Conservation (phyloP, 106 monocot genomes). For the Agapanthus africanus region DNA sequence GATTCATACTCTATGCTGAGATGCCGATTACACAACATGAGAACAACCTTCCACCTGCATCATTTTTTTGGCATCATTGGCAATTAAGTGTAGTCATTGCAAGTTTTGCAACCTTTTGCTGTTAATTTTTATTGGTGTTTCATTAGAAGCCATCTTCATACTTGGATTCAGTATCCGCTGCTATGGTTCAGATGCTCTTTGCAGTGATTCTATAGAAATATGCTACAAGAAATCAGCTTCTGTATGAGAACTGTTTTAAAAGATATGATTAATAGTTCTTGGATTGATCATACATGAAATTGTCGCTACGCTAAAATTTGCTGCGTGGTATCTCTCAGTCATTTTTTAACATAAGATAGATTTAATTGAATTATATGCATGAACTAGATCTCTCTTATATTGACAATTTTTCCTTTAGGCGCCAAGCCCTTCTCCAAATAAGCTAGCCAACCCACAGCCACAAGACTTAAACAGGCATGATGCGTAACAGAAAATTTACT, state of each 20-base stretch:
- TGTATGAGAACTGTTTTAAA: background rate
- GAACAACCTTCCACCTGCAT: background rate
- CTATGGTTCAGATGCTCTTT: background rate
- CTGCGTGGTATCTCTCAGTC: background rate
- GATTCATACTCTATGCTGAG: background rate
- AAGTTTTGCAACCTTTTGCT: no score
- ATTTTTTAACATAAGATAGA: background rate
- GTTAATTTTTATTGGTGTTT: background rate
- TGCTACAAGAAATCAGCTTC: background rate
- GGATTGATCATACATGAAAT: no score
- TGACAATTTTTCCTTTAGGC: slow-evolving; percentile 41
- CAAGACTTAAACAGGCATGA: slow-evolving; percentile 54
- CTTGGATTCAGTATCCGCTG: background rate
- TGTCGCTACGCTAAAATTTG: background rate
- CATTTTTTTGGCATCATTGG: background rate
- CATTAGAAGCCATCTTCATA: background rate
- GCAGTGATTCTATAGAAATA: background rate
- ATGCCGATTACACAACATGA: no score
- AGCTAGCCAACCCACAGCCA: slow-evolving; percentile 18
- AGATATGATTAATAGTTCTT: background rate
- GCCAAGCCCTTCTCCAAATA: slow-evolving; percentile 59
- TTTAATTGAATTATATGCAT: background rate
- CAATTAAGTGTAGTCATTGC: background rate
- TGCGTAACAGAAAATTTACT: background rate
- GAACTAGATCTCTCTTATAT: background rate